A percentile compares a stretch with the other conserved stretches of the same genome.
Conservation (phyloP, 2,329 filamentous ascomycete genomes). For the Alternaria triticimaculans region DNA sequence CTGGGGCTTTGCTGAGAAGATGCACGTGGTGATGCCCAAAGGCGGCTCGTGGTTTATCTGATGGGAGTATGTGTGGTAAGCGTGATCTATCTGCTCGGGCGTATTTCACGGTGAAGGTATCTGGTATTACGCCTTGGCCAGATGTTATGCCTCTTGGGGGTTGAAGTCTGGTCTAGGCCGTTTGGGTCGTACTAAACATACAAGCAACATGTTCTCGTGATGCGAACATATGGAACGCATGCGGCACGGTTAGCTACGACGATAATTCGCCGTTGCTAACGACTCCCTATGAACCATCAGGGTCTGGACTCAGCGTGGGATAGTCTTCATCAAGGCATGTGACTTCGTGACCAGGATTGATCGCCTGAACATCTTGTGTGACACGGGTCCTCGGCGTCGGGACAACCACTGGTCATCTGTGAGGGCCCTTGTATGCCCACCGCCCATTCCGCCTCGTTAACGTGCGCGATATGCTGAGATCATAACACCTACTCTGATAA, state of each 20-base stretch:
- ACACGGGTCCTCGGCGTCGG: constrained; percentile 2
- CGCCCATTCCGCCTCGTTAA: background rate
- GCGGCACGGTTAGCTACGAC: background rate
- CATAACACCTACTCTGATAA: constrained; percentile 2
- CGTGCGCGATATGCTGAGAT: background rate
- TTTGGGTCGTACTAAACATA: background rate
- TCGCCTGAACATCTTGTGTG: constrained; percentile 8
- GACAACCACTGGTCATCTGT: constrained; percentile 6
- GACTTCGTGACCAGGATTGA: background rate
- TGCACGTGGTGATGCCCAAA: background rate
- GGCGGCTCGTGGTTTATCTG: background rate
- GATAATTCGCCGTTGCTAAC: background rate
- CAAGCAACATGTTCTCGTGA: background rate
- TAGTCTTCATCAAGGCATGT: background rate
- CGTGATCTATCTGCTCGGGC: background rate
- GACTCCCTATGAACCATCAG: background rate
- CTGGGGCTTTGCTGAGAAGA: background rate
- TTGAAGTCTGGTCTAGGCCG: background rate
- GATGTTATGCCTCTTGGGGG: background rate
- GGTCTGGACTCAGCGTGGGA: background rate
- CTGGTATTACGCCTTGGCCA: background rate
- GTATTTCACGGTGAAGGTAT: background rate
- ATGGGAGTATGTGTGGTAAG: background rate
- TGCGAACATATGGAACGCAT: background rate
- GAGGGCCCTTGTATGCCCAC: background rate